Evolutionary conservation across 176 grass and related monocot species (phyloP), one percentile per base, ranked within the genome.

Genomic region (Carex scoparia): DNA sequence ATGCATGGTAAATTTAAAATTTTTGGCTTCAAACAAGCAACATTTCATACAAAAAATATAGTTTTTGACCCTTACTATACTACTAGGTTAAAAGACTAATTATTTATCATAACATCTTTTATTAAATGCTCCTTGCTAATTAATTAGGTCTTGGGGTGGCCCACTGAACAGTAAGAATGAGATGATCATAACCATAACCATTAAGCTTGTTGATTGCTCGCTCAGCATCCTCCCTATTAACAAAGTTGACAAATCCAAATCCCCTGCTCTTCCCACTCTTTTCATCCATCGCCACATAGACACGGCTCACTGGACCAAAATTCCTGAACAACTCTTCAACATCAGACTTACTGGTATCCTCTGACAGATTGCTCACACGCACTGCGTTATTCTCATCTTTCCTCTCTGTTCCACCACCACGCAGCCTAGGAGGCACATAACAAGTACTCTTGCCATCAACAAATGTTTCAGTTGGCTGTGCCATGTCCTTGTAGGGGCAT

Each of bases 351-450:
- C 89, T 78, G n/a, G 89, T 91, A 75, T 91, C 89, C 83, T 91
- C 86, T 3, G 89, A 91, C 12, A 91, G 83, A 79, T 91, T 91
- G 83, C 83, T 91, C 14, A 91, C 89, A 30, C 86, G 82, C 10
- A 88, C 86, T 0, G 89, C 86, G 84, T 88, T 4, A 3, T 4
- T 86, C 67, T 91, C 89, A 33, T 91, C 84, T 0, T 90, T 87
- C 31, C 86, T 81, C 79, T 88, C 86, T 57, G 86, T 87, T 31
- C 89, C 86, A 4, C 89, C 92, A 18, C 81, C 85, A 89, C 95
- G 90, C 65, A 98, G 4, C 85, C 92, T 88, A 58, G 95, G 95
- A 69, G 95, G 91, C 19, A 98, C 95, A 9, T 98, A 98, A 49
- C 92, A 94, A 49, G 95, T 76, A 70, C 33, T 35, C 11, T 89